These are phyloP conservation scores for Panellus pusillus DNA, from an alignment of 768 basidiomycete species.

Conservation along the genomic window DNA sequence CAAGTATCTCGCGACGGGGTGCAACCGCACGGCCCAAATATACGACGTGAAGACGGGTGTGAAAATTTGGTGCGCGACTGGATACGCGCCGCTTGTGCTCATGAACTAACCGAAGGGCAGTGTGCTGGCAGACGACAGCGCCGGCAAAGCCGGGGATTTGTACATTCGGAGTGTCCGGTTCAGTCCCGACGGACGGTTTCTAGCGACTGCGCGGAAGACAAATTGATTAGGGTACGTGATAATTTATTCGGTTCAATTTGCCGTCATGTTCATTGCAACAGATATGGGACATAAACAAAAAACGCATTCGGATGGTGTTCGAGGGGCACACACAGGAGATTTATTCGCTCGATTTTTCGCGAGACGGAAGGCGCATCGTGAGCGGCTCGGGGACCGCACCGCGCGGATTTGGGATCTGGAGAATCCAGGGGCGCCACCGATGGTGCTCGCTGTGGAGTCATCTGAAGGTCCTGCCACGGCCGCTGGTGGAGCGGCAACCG, in stretches of 20 bases:
- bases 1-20: conserved; percentile 87
- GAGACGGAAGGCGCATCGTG: conserved; percentile 75
- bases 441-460: conserved; percentile 29
- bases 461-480: conserved; percentile 13
- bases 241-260: neutral
- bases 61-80: conserved; percentile 67
- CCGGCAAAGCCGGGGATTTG: conserved; percentile 73
- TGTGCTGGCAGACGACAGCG: conserved; percentile 75
- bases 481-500: conserved; percentile 20
- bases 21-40: conserved; percentile 92
- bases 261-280: conserved; percentile 25
- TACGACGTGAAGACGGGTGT: conserved; percentile 88
- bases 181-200: conserved; percentile 88
- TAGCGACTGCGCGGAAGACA: conserved; percentile 95
- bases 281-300: conserved; percentile 89
- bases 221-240: conserved; percentile 76
- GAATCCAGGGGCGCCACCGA: conserved; percentile 1
- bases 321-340: conserved; percentile 89
- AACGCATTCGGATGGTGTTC: conserved; percentile 70
- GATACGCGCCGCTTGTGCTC: conserved; percentile 10
- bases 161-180: conserved; percentile 95
- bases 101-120: conserved; percentile 33
- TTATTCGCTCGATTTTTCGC: conserved; percentile 87
- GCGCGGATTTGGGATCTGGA: conserved; percentile 34
- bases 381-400: conserved; percentile 62